These are phyloP conservation scores for Macroventuria anomochaeta DNA, from an alignment of 2,329 filamentous ascomycete species.

Conservation along the genomic window DNA sequence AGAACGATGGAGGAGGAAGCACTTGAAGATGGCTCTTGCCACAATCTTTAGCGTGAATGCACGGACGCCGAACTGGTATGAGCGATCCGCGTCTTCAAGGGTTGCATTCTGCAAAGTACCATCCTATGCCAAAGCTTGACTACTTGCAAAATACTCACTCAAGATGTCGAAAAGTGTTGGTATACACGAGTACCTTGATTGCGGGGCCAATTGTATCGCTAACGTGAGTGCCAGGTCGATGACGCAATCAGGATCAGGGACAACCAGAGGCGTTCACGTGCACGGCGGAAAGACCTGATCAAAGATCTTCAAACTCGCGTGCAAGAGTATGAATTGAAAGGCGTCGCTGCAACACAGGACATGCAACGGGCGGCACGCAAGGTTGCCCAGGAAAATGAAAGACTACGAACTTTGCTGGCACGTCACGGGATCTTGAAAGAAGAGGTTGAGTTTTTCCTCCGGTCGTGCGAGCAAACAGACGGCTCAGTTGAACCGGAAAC, in stretches of 20 bases:
- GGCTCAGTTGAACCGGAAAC: not conserved
- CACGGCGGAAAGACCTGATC: constrained; percentile 73
- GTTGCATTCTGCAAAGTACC: constrained; percentile 1
- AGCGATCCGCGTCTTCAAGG: constrained; percentile 1
- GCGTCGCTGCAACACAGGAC: constrained; percentile 69
- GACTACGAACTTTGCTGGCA: constrained; percentile 63
- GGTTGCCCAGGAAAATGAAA: constrained; percentile 71
- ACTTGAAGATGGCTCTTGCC: constrained; percentile 2
- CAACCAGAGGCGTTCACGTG: constrained; percentile 75
- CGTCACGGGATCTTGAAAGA: constrained; percentile 29
- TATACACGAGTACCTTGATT: not conserved
- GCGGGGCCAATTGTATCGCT: not conserved
- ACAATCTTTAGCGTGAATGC: constrained; percentile 8
- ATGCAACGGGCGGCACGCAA: constrained; percentile 71
- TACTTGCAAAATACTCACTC: not conserved
- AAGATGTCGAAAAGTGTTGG: constrained; percentile 16
- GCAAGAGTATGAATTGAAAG: constrained; percentile 66
- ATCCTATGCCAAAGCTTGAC: constrained; percentile 1
- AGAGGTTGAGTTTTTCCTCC: constrained; percentile 31
- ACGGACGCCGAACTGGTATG: constrained; percentile 9
- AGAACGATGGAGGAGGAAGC: constrained; percentile 2
- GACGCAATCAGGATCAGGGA: constrained; percentile 65
- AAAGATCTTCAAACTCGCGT: constrained; percentile 69
- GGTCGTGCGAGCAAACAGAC: constrained; percentile 16
- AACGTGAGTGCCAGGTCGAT: constrained; percentile 7